A percentile compares a stretch with the other conserved stretches of the same genome.
Evolutionary conservation across 2,329 filamentous ascomycete species (phyloP).

Genomic region (Dactylellina sp.): DNA sequence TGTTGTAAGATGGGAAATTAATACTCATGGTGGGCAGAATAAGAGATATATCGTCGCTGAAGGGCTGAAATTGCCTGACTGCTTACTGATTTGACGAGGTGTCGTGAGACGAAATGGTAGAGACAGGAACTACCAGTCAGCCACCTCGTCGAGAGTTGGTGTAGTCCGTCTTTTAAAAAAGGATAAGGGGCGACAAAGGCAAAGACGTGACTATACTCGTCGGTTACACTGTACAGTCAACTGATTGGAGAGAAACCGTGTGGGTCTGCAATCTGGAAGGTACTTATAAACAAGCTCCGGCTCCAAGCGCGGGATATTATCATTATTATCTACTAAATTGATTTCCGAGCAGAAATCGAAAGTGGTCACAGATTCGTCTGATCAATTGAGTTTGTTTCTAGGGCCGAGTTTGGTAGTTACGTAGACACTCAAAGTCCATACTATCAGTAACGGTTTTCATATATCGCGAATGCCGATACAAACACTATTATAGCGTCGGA

Average conservation of each 20-base stretch:
- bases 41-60: constrained; percentile 3
- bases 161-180: neutral
- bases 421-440: too few relatives aligned
- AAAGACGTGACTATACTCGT: neutral
- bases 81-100: constrained; percentile 27
- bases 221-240: neutral
- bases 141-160: neutral
- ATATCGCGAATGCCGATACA: neutral
- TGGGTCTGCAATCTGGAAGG: neutral
- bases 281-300: constrained; percentile 1
- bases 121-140: constrained; percentile 9
- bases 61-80: constrained; percentile 34
- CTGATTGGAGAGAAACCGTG: neutral
- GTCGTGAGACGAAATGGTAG: constrained; percentile 32
- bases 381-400: neutral
- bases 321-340: constrained; percentile 5
- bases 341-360: neutral
- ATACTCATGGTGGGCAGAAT: constrained; percentile 12
- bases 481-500: neutral
- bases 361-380: neutral
- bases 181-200: neutral
- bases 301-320: constrained; percentile 19
- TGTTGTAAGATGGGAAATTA: constrained; percentile 44
- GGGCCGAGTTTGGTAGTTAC: neutral
- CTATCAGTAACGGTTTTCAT: neutral